Evolutionary conservation across 2,329 filamentous ascomycete species (phyloP).

Genomic region (Pyricularia pennisetigena): DNA sequence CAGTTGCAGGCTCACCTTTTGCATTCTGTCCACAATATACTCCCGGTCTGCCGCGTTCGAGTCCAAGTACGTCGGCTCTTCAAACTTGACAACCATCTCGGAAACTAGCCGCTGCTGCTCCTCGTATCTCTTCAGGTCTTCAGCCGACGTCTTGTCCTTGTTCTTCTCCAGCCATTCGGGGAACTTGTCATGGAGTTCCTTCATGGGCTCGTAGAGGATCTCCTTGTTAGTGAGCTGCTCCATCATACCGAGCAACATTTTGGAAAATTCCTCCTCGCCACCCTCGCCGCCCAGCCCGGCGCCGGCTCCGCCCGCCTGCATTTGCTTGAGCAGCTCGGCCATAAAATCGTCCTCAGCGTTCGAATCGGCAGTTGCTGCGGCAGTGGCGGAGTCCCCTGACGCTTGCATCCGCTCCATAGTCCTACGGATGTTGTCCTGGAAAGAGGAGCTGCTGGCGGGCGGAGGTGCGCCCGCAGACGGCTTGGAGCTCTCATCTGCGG

Average conservation of each 20-base stretch:
- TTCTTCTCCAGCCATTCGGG: conserved; percentile 82
- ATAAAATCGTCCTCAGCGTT: conserved; percentile 69
- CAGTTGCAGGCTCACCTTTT: conserved; percentile 57
- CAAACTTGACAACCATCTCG: conserved; percentile 85
- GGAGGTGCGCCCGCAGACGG: conserved; percentile 14
- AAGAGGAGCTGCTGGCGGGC: conserved; percentile 36
- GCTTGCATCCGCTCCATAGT: conserved; percentile 96
- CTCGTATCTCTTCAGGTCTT: conserved; percentile 71
- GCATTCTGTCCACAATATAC: conserved; percentile 95
- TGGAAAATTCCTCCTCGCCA: conserved; percentile 78
- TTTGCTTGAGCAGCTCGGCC: conserved; percentile 84
- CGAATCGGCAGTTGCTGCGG: conserved; percentile 46
- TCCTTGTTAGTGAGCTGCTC: conserved; percentile 97
- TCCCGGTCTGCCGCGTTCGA: conserved; percentile 72
- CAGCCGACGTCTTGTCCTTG: conserved; percentile 49
- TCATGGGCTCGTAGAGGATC: conserved; percentile 97
- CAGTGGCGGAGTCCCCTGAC: conserved; percentile 77
- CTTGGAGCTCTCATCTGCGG: conserved; percentile 19
- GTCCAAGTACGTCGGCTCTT: conserved; percentile 72
- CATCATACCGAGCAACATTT: conserved; percentile 98
- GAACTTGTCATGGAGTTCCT: conserved; percentile 89
- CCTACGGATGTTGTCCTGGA: conserved; percentile 84
- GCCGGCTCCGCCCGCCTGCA: conserved; percentile 54
- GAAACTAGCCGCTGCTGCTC: conserved; percentile 69
- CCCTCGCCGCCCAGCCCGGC: conserved; percentile 42